Evolutionary conservation across 371 early-diverging fungal genomes (phyloP), one percentile per base, ranked within the genome.

Genomic region (Caulochytrium protostelioides): DNA sequence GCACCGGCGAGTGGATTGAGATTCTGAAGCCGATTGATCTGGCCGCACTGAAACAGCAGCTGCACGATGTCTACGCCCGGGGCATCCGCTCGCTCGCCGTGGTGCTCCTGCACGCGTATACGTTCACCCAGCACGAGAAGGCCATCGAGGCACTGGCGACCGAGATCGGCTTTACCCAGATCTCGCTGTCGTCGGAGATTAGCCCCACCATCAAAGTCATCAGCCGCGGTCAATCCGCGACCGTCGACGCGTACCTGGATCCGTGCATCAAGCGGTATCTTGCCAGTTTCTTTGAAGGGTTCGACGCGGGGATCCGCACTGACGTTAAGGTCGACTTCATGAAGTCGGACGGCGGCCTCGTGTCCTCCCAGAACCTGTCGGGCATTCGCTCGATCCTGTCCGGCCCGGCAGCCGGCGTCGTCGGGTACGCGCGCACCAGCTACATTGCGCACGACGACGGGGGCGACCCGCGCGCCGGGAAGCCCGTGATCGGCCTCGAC

Each of bases 351-450:
- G 95, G 95, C 39, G 95, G 91, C 1, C 54, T 95, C 1, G 74
- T 78, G 0, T 78, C 83, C 8, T 83, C 84, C 5, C 55, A 65
- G 30, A 55, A 62, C 30, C 87, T 90, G 46, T 70, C 72, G 3
- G 95, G 95, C 1, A 71, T 83, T 28, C 62, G 68, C 7, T 90
- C 92, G 1, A 83, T 94, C 19, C 60, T 94, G 6, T 83, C 83
- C 0, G 95, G 95, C 0, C 95, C 95, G 9, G 92, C 92, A 0
- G 95, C 75, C 18, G 95, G 95, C 12, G 89, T 89, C 1, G 89
- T 92, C 1, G 77, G 94, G 0, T 89, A 83, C 35, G 86, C 83
- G 0, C 51, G 74, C 39, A 92, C 94, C 2, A 71, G 75, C 0
- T 85, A 55, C 41, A 56, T 65, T 34, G 39, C 54, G 22, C 37